Percentiles rank a stretch among this genome's conserved stretches.
These are phyloP conservation scores for Claviceps digitariae DNA, from an alignment of 2,329 filamentous ascomycete species.

Conservation along the genomic window DNA sequence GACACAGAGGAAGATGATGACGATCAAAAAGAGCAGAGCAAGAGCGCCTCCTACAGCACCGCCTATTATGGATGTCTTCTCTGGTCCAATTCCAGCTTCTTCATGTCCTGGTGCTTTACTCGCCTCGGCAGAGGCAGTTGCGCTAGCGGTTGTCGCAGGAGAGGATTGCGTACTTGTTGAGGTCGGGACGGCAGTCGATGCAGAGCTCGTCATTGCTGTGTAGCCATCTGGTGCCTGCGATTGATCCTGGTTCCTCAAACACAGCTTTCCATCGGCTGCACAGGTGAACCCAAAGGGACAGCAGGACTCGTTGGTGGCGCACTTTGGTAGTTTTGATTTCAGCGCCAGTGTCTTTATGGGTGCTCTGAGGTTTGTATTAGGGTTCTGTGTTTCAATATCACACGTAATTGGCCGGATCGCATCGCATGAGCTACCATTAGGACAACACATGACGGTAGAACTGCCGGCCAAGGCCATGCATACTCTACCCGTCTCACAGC, in stretches of 20 bases:
- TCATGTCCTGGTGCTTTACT: slow-evolving; percentile 3
- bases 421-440: slow-evolving; percentile 40
- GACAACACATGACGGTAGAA: slow-evolving; percentile 61
- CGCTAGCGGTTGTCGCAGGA: neutral
- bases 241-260: slow-evolving; percentile 40
- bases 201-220: slow-evolving; percentile 6
- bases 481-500: slow-evolving; percentile 40
- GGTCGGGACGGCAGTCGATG: slow-evolving; percentile 10
- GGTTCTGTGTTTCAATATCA: slow-evolving; percentile 47
- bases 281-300: slow-evolving; percentile 65
- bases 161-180: neutral
- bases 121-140: slow-evolving; percentile 1
- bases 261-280: slow-evolving; percentile 29
- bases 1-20: slow-evolving; percentile 27
- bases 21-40: slow-evolving; percentile 25
- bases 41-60: slow-evolving; percentile 34
- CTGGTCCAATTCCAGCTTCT: slow-evolving; percentile 12
- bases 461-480: slow-evolving; percentile 51
- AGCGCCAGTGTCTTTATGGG: slow-evolving; percentile 55
- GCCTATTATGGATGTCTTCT: slow-evolving; percentile 28
- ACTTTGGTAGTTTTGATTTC: slow-evolving; percentile 39
- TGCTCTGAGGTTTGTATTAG: slow-evolving; percentile 38
- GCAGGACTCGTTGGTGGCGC: slow-evolving; percentile 39
- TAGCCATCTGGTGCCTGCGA: slow-evolving; percentile 20
- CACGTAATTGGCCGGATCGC: slow-evolving; percentile 52